Conservation (phyloP, 805 yeast species). For the Candida namnaoensis region DNA sequence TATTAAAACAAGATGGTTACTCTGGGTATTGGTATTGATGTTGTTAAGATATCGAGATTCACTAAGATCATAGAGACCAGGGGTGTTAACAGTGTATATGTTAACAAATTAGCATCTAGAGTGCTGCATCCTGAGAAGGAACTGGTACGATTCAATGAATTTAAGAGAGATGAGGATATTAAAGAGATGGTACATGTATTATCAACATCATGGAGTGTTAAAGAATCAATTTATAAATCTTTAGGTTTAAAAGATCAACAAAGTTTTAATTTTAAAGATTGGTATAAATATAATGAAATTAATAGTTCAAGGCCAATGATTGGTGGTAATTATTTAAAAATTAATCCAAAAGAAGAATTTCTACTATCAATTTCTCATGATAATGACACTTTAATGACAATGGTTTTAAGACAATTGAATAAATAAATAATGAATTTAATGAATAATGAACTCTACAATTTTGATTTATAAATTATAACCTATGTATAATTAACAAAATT, state of each 20-base stretch:
- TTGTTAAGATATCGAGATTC: slow-evolving; percentile 40
- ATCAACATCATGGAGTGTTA: slow-evolving; percentile 47
- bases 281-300: slow-evolving; percentile 39
- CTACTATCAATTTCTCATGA: slow-evolving; percentile 58
- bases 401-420: slow-evolving; percentile 34
- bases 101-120: slow-evolving; percentile 32
- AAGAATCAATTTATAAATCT: slow-evolving; percentile 67
- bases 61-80: slow-evolving; percentile 27
- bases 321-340: slow-evolving; percentile 20
- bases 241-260: slow-evolving; percentile 39
- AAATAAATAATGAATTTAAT: neutral
- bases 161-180: slow-evolving; percentile 10
- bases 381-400: slow-evolving; percentile 46
- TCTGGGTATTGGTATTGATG: slow-evolving; percentile 50
- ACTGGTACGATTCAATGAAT: slow-evolving; percentile 23
- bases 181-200: slow-evolving; percentile 14
- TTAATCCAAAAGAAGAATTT: slow-evolving; percentile 33
- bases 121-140: slow-evolving; percentile 42
- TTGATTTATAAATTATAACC: no score
- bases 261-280: slow-evolving; percentile 45
- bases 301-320: slow-evolving; percentile 36
- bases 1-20: slow-evolving; percentile 10
- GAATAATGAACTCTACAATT: no score
- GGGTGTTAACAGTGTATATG: slow-evolving; percentile 17
- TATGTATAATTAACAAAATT: no score